Evolutionary conservation across 805 yeast species (phyloP).

Genomic region (Cyberlindnera nakhonratchasimensis): DNA sequence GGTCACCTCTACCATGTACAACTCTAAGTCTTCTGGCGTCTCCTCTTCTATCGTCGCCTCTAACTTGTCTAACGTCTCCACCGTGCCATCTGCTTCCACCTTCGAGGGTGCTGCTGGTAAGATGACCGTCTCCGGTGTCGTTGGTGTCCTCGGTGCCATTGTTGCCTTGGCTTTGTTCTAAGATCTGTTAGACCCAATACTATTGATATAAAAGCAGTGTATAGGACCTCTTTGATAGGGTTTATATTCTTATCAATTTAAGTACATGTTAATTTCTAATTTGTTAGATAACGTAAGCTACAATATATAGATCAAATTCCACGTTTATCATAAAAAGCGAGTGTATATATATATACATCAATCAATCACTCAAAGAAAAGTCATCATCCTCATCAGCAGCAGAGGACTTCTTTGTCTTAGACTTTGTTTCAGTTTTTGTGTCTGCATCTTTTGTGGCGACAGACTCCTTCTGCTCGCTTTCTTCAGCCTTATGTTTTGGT

Average conservation of each 20-base stretch:
- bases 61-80: constrained; percentile 5
- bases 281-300: background rate
- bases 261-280: background rate
- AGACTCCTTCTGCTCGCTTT: background rate
- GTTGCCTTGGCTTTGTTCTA: constrained; percentile 14
- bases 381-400: constrained; percentile 39
- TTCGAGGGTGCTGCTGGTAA: constrained; percentile 12
- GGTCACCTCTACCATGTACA: constrained; percentile 10
- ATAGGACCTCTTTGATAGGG: background rate
- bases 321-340: too few relatives aligned
- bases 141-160: constrained; percentile 11
- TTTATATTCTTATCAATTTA: background rate
- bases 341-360: background rate
- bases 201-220: too few relatives aligned
- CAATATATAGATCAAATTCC: too few relatives aligned
- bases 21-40: constrained; percentile 1
- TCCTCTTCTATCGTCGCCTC: constrained; percentile 4
- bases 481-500: constrained; percentile 16
- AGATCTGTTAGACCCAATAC: background rate
- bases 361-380: constrained; percentile 36
- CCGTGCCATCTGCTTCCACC: constrained; percentile 7
- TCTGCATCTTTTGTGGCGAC: background rate
- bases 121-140: constrained; percentile 6
- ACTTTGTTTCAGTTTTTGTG: constrained; percentile 12
- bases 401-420: background rate